These are phyloP conservation scores for Pneumocystis canis DNA, from an alignment of 1,139 yeast species.

Conservation along the genomic window DNA sequence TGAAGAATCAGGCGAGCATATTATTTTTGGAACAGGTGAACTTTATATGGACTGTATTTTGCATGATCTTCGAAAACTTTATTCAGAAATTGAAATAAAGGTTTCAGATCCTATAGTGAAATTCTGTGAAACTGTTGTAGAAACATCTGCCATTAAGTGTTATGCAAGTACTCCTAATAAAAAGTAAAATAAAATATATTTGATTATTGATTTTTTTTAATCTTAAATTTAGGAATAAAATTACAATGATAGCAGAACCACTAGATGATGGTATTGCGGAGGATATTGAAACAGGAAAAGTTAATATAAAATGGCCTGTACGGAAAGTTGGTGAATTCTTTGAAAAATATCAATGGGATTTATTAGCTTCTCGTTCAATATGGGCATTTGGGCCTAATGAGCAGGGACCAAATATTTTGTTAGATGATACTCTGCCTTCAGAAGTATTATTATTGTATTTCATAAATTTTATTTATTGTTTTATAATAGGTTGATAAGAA, in stretches of 20 bases:
- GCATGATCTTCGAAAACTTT: slow-evolving; percentile 54
- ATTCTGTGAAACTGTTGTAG: slow-evolving; percentile 64
- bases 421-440: slow-evolving; percentile 64
- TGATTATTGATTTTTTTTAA: not conserved
- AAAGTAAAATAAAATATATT: slow-evolving; percentile 18
- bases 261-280: slow-evolving; percentile 38
- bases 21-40: slow-evolving; percentile 73
- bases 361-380: slow-evolving; percentile 64
- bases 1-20: slow-evolving; percentile 83
- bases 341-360: slow-evolving; percentile 59
- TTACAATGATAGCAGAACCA: slow-evolving; percentile 73
- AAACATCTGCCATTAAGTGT: slow-evolving; percentile 53
- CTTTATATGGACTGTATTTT: slow-evolving; percentile 70
- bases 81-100: slow-evolving; percentile 54
- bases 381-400: slow-evolving; percentile 67
- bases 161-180: slow-evolving; percentile 43
- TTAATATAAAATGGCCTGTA: slow-evolving; percentile 29
- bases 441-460: slow-evolving; percentile 27
- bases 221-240: slow-evolving; percentile 25
- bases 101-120: slow-evolving; percentile 74
- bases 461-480: not conserved
- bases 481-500: slow-evolving; percentile 33
- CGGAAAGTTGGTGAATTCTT: slow-evolving; percentile 39
- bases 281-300: slow-evolving; percentile 43
- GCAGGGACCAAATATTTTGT: slow-evolving; percentile 42